Conservation (phyloP, 192 early-diverging fungal species). For the Backusella psychrophila region DNA sequence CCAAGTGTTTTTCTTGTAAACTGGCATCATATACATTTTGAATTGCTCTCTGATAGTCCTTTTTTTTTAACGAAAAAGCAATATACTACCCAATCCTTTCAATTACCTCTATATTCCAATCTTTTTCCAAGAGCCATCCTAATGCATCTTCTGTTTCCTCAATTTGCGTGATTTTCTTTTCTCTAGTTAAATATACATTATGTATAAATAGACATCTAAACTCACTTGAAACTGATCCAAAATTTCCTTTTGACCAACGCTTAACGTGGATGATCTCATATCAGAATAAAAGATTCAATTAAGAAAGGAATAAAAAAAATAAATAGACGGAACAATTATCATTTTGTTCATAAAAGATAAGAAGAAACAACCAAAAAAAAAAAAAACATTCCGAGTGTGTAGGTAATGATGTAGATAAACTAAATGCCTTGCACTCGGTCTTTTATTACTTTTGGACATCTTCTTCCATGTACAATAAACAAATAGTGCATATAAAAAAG, state of each 20-base stretch:
- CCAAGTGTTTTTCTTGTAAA: neutral
- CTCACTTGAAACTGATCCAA: slow-evolving; percentile 2
- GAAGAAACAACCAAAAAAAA: neutral
- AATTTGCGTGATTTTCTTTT: slow-evolving; percentile 1
- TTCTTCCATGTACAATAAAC: neutral
- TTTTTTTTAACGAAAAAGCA: neutral
- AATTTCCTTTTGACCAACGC: neutral
- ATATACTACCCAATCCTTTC: neutral
- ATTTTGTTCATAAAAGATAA: neutral
- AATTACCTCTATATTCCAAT: slow-evolving; percentile 13
- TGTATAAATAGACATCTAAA: neutral
- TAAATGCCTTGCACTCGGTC: no score
- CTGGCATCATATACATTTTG: slow-evolving; percentile 5
- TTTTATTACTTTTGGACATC: no score
- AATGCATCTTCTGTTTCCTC: neutral
- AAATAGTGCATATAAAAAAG: neutral
- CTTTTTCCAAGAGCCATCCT: neutral
- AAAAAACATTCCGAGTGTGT: neutral
- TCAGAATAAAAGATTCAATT: neutral
- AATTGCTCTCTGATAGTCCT: neutral
- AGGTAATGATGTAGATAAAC: no score
- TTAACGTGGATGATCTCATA: neutral
- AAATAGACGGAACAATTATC: neutral
- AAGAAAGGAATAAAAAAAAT: neutral
- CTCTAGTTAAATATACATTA: neutral